Evolutionary conservation across 139 green algal species (phyloP).

Genomic region (Micractinium sp.): DNA sequence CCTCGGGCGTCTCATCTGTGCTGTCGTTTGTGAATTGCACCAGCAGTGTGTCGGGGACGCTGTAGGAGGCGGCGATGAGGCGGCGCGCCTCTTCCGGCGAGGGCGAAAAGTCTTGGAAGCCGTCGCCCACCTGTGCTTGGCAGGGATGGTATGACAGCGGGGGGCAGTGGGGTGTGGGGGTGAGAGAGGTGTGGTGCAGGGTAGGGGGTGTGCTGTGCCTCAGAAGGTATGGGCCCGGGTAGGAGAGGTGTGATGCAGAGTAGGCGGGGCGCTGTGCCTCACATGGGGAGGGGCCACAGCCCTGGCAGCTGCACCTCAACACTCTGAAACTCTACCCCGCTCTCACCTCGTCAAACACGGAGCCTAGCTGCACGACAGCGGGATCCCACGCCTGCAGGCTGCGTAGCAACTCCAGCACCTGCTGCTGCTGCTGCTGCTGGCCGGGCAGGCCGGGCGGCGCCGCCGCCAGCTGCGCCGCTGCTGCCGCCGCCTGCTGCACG

Average conservation of each 20-base stretch:
- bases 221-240: too few species aligned
- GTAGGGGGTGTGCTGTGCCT: neutral
- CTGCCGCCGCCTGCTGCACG: neutral
- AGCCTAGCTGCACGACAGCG: slow-evolving; percentile 82
- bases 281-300: too few species aligned
- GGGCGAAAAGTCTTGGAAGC: slow-evolving; percentile 80
- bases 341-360: slow-evolving; percentile 79
- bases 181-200: neutral
- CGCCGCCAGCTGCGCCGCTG: neutral
- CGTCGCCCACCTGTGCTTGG: slow-evolving; percentile 55
- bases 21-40: slow-evolving; percentile 73
- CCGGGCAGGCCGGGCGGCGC: too few species aligned
- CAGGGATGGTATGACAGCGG: too few species aligned
- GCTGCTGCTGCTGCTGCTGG: neutral
- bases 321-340: too few species aligned
- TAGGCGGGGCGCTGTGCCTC: too few species aligned
- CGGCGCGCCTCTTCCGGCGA: slow-evolving; percentile 71
- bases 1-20: slow-evolving; percentile 83
- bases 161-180: too few species aligned
- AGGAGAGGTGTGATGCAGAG: too few species aligned
- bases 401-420: neutral
- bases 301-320: too few species aligned
- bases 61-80: slow-evolving; percentile 56
- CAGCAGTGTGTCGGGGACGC: slow-evolving; percentile 82
- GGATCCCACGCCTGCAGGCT: slow-evolving; percentile 71